phyloP scores from a whole-genome alignment of 2,329 filamentous ascomycete species.

The Aschersonia sp. region DNA sequence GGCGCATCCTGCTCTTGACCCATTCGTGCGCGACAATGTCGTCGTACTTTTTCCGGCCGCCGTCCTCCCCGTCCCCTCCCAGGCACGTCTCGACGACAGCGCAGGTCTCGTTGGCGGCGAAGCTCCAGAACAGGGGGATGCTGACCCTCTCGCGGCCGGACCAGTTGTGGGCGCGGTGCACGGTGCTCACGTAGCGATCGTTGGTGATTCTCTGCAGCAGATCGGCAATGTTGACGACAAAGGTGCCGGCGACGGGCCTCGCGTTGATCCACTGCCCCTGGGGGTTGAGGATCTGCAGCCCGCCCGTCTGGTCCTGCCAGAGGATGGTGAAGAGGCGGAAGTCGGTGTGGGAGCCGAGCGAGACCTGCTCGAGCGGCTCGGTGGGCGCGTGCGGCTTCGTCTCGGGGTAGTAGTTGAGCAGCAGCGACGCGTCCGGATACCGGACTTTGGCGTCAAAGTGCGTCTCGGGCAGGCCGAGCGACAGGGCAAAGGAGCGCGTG shows the following conservation, averaged over 20 bases:
- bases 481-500: constrained; percentile 37
- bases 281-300: constrained; percentile 26
- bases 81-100: constrained; percentile 22
- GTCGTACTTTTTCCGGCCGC: constrained; percentile 18
- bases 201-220: constrained; percentile 36
- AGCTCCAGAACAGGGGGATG: constrained; percentile 31
- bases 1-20: not conserved
- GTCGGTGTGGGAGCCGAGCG: constrained; percentile 36
- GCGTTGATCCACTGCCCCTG: constrained; percentile 25
- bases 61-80: constrained; percentile 8
- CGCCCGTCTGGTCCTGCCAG: constrained; percentile 25
- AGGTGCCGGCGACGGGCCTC: constrained; percentile 21
- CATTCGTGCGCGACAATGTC: constrained; percentile 14
- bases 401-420: constrained; percentile 23
- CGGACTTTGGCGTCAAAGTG: constrained; percentile 39
- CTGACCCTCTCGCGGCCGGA: constrained; percentile 23
- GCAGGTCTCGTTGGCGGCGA: constrained; percentile 23
- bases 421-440: constrained; percentile 30
- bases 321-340: constrained; percentile 35
- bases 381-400: constrained; percentile 5
- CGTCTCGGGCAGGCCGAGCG: constrained; percentile 34
- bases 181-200: constrained; percentile 28
- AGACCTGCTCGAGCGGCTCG: constrained; percentile 11
- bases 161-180: constrained; percentile 30
- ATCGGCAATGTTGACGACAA: constrained; percentile 36